These are phyloP conservation scores for Gnomoniopsis sp. DNA, from an alignment of 2,329 filamentous ascomycete species.

Conservation along the genomic window DNA sequence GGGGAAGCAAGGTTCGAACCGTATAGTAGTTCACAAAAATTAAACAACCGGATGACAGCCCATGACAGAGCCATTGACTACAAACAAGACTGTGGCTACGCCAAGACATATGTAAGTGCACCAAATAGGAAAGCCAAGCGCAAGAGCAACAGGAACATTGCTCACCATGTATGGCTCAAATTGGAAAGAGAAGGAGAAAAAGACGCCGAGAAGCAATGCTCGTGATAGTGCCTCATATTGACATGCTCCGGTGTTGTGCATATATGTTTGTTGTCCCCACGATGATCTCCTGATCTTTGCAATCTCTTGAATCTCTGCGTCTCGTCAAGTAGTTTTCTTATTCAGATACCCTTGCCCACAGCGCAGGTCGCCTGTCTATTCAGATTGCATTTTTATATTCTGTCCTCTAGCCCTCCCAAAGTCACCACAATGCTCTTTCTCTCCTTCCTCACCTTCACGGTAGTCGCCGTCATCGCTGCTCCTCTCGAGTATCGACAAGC, in stretches of 20 bases:
- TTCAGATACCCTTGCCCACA: neutral
- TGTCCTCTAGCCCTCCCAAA: neutral
- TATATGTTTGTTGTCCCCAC: neutral
- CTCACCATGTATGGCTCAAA: neutral
- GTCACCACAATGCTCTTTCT: neutral
- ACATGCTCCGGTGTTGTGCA: neutral
- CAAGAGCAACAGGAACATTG: neutral
- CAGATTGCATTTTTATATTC: neutral
- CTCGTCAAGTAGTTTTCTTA: neutral
- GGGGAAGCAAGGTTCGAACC: no score
- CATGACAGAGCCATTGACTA: neutral
- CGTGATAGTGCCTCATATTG: neutral
- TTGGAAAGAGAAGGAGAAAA: constrained; percentile 12
- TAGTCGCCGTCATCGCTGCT: neutral
- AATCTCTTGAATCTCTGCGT: neutral
- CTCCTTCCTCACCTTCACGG: neutral
- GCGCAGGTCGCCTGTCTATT: constrained; percentile 7
- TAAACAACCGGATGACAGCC: neutral
- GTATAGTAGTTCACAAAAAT: no score
- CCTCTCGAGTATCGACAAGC: neutral
- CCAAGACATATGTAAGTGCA: neutral
- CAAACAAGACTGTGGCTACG: neutral
- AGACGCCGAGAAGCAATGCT: neutral
- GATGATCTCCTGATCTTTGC: neutral
- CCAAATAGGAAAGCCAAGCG: neutral